phyloP scores from a whole-genome alignment of 768 basidiomycete genomes.

The Hygrophoropsis aurantiaca region DNA sequence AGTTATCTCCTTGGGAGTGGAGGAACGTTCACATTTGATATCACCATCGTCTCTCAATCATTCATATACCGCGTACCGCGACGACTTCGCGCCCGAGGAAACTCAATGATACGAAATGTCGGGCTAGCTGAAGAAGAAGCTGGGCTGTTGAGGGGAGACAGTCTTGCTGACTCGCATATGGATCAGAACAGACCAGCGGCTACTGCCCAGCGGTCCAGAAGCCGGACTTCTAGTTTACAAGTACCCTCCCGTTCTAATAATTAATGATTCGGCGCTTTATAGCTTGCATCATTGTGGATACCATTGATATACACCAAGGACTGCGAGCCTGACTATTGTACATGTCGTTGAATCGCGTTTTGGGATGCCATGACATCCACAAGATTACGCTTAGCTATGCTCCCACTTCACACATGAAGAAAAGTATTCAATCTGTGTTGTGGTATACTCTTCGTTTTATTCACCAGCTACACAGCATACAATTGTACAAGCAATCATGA shows the following conservation, averaged over 20 bases:
- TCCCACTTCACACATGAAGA: too few species aligned
- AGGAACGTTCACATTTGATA: conserved; percentile 91
- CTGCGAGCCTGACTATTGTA: too few species aligned
- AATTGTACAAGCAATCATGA: too few species aligned
- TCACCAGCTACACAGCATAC: too few species aligned
- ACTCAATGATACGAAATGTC: conserved; percentile 22
- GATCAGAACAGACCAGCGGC: conserved; percentile 23
- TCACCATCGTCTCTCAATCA: conserved; percentile 87
- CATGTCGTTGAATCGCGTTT: too few species aligned
- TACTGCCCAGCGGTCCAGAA: conserved; percentile 30
- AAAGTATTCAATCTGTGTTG: too few species aligned
- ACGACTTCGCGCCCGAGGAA: conserved; percentile 30
- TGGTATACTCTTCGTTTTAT: too few species aligned
- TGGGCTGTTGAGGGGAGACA: conserved; percentile 46
- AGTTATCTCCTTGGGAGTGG: conserved; percentile 90
- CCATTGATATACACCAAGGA: not conserved
- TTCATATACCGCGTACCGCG: conserved; percentile 66
- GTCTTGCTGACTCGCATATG: conserved; percentile 27
- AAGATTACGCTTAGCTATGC: too few species aligned
- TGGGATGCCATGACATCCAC: too few species aligned
- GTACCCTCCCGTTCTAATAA: not conserved
- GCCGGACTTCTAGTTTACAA: conserved; percentile 33
- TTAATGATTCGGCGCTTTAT: not conserved
- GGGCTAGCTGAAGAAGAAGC: conserved; percentile 47
- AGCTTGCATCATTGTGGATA: not conserved